Evolutionary conservation across 108 stramenopile species (phyloP).

Genomic region (Schizochytrium sp.): DNA sequence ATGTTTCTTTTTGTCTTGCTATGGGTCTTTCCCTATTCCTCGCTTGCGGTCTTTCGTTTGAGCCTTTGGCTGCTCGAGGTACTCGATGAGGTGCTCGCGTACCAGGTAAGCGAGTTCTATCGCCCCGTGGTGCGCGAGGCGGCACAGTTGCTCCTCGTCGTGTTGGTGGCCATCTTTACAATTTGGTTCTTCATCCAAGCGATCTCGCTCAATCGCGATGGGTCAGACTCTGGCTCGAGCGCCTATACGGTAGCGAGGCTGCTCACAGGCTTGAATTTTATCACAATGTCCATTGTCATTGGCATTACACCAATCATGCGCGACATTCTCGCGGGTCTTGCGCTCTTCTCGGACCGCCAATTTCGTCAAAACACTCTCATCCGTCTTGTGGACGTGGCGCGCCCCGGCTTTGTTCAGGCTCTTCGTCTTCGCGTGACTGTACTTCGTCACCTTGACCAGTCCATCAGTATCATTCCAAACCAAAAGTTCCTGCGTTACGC

Average conservation of each 20-base stretch:
- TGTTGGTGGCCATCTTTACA: background rate
- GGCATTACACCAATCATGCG: background rate
- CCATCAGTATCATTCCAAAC: background rate
- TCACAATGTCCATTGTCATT: slow-evolving; percentile 9
- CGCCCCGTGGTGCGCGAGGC: background rate
- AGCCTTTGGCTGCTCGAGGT: background rate
- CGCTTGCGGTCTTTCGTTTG: background rate
- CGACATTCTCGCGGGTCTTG: background rate
- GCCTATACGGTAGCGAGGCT: background rate
- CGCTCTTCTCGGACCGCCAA: background rate
- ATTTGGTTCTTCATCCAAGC: background rate
- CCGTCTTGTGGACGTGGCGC: background rate
- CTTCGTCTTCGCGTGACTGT: background rate
- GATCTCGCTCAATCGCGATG: background rate
- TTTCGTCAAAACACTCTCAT: background rate
- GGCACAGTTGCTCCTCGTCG: background rate
- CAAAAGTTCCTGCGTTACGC: background rate
- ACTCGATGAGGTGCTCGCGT: background rate
- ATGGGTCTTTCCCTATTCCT: background rate
- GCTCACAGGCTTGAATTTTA: background rate
- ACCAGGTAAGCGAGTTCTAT: background rate
- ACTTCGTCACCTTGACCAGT: background rate
- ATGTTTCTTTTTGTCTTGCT: background rate
- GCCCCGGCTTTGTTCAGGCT: background rate
- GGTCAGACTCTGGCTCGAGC: background rate